These are phyloP conservation scores for Kodamaea neixiangensis DNA, from an alignment of 805 yeast genomes.

Conservation along the genomic window DNA sequence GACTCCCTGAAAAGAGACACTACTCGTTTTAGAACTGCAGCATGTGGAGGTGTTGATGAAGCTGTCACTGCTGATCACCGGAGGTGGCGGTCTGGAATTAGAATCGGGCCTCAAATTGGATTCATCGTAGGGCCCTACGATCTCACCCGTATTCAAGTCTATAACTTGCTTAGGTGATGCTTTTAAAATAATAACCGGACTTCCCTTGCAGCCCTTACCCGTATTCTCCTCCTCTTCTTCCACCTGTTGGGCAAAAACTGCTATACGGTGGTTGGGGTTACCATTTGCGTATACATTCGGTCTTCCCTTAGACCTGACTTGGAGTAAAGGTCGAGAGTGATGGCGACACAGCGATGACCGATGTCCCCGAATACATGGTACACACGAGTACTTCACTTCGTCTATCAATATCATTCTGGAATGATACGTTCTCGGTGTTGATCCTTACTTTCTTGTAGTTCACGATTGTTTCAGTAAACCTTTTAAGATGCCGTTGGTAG, in stretches of 20 bases:
- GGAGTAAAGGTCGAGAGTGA: slow-evolving; percentile 73
- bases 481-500: background rate
- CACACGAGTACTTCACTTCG: slow-evolving; percentile 80
- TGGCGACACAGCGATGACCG: slow-evolving; percentile 87
- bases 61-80: slow-evolving; percentile 30
- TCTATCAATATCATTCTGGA: slow-evolving; percentile 70
- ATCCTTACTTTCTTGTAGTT: background rate
- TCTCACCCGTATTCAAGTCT: slow-evolving; percentile 37
- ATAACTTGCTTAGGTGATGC: slow-evolving; percentile 42
- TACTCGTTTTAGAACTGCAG: slow-evolving; percentile 19
- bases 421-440: background rate
- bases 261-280: slow-evolving; percentile 55
- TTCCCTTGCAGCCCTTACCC: slow-evolving; percentile 4
- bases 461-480: background rate
- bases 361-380: slow-evolving; percentile 89
- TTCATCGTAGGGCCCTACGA: slow-evolving; percentile 41
- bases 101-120: slow-evolving; percentile 10
- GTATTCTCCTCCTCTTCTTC: background rate
- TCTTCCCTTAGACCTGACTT: slow-evolving; percentile 88
- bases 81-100: slow-evolving; percentile 22
- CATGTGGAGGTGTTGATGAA: slow-evolving; percentile 38
- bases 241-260: slow-evolving; percentile 54
- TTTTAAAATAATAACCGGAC: slow-evolving; percentile 36
- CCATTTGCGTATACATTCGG: slow-evolving; percentile 62
- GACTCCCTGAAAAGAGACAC: slow-evolving; percentile 14